Percentiles rank a stretch among this genome's conserved stretches.
Evolutionary conservation across 495 filamentous ascomycete genomes (phyloP).

Genomic region (Chaetomium tenue): DNA sequence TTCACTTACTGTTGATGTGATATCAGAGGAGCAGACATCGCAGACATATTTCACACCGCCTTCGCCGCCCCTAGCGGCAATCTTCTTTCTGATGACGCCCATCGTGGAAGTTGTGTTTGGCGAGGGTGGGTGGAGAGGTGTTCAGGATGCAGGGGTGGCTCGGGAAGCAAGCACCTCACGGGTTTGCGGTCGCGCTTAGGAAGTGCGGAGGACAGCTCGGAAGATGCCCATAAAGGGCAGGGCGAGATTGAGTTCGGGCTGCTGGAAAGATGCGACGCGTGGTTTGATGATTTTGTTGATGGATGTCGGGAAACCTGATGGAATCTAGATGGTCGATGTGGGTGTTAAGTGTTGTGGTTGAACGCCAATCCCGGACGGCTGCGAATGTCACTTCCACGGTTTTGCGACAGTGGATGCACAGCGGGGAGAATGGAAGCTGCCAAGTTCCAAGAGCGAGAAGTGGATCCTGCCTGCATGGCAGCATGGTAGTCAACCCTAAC

Average conservation of each 20-base stretch:
- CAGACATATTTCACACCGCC: conserved; percentile 94
- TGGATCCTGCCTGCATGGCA: too few relatives aligned
- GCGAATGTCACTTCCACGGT: conserved; percentile 3
- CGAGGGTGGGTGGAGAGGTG: conserved; percentile 19
- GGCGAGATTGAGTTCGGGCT: conserved; percentile 7
- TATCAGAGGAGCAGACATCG: conserved; percentile 92
- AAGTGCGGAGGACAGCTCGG: conserved; percentile 17
- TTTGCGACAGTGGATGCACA: too few relatives aligned
- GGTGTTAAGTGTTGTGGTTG: background rate
- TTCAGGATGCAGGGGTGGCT: conserved; percentile 20
- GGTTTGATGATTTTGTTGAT: conserved; percentile 29
- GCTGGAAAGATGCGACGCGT: conserved; percentile 20
- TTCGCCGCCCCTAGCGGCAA: conserved; percentile 80
- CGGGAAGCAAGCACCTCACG: background rate
- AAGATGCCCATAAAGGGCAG: conserved; percentile 20
- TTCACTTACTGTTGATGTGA: conserved; percentile 81
- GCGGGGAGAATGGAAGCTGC: too few relatives aligned
- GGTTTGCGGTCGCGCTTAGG: conserved; percentile 13
- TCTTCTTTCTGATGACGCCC: conserved; percentile 97
- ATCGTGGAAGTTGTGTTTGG: conserved; percentile 47
- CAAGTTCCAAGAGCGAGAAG: too few relatives aligned
- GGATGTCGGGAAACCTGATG: conserved; percentile 26
- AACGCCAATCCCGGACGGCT: background rate
- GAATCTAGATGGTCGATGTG: conserved; percentile 15
- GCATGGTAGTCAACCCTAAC: too few relatives aligned